Conservation (phyloP, 2,329 filamentous ascomycete genomes). For the Microdochium trichocladiopsis region DNA sequence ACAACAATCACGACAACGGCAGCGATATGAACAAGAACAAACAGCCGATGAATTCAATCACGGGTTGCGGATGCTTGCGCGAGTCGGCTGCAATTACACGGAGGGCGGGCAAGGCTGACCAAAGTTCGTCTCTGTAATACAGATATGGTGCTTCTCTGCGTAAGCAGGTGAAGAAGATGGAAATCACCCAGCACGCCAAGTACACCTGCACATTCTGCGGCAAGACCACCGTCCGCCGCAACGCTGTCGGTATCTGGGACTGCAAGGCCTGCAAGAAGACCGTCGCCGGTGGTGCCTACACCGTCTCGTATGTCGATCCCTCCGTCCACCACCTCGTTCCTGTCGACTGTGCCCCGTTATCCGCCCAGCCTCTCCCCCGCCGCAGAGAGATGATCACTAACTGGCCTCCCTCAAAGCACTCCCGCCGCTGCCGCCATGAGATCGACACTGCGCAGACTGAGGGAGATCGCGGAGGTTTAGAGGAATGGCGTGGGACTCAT, state of each 20-base stretch:
- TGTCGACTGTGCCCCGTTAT: neutral
- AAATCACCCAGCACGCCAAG: constrained; percentile 96
- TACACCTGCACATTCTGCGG: constrained; percentile 99
- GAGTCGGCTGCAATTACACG: neutral
- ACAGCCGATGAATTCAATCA: neutral
- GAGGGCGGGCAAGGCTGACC: constrained; percentile 2
- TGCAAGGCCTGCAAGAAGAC: constrained; percentile 95
- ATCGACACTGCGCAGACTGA: constrained; percentile 93
- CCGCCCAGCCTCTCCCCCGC: neutral
- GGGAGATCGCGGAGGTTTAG: constrained; percentile 96
- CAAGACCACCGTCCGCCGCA: constrained; percentile 88
- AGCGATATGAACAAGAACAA: constrained; percentile 1
- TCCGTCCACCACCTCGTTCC: neutral
- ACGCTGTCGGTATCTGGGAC: constrained; percentile 92
- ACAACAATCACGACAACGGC: neutral
- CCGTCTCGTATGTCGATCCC: constrained; percentile 76
- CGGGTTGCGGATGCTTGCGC: neutral
- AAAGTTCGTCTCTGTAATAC: constrained; percentile 12
- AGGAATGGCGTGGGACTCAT: constrained; percentile 21
- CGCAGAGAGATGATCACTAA: neutral
- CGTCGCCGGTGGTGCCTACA: constrained; percentile 89
- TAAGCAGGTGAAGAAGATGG: constrained; percentile 99
- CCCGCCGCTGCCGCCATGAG: constrained; percentile 89
- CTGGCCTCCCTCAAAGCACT: constrained; percentile 48
- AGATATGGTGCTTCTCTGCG: constrained; percentile 99